phyloP scores from a whole-genome alignment of 345 rosid species.

The Moringa oleifera region DNA sequence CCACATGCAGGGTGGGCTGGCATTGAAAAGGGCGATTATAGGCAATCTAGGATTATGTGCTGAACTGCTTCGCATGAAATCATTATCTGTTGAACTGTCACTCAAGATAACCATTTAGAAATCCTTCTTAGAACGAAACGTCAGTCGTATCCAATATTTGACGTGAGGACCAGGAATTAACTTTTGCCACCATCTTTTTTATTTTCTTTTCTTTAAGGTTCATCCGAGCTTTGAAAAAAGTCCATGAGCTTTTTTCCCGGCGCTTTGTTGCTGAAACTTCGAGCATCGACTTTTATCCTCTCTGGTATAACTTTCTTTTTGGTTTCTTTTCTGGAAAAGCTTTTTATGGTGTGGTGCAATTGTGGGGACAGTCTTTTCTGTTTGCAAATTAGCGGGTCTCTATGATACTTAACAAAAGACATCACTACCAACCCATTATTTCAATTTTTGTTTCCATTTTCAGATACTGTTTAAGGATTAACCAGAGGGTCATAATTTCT shows the following conservation, averaged over 20 bases:
- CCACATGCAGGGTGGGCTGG: too few relatives aligned
- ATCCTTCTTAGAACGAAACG: not conserved
- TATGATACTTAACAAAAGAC: not conserved
- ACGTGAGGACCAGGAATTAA: conserved; percentile 6
- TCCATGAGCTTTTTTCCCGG: conserved; percentile 31
- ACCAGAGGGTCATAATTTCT: not conserved
- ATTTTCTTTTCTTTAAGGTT: too few relatives aligned
- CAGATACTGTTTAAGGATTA: not conserved
- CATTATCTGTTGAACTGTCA: too few relatives aligned
- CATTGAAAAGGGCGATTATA: too few relatives aligned
- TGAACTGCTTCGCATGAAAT: too few relatives aligned
- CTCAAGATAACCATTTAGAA: not conserved
- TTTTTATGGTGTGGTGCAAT: too few relatives aligned
- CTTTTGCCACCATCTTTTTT: conserved; percentile 5
- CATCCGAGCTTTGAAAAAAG: conserved; percentile 20
- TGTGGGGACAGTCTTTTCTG: conserved; percentile 21
- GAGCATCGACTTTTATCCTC: conserved; percentile 30
- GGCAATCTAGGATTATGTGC: too few relatives aligned
- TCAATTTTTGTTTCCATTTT: too few relatives aligned
- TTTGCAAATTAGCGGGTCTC: conserved; percentile 4
- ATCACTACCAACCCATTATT: too few relatives aligned
- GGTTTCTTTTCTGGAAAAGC: conserved; percentile 21
- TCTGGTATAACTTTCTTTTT: conserved; percentile 12
- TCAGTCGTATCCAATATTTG: conserved; percentile 9
- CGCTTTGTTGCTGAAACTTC: too few relatives aligned